Evolutionary conservation across 441 rosid genomes (phyloP).

Genomic region (Brassica hybrid): DNA sequence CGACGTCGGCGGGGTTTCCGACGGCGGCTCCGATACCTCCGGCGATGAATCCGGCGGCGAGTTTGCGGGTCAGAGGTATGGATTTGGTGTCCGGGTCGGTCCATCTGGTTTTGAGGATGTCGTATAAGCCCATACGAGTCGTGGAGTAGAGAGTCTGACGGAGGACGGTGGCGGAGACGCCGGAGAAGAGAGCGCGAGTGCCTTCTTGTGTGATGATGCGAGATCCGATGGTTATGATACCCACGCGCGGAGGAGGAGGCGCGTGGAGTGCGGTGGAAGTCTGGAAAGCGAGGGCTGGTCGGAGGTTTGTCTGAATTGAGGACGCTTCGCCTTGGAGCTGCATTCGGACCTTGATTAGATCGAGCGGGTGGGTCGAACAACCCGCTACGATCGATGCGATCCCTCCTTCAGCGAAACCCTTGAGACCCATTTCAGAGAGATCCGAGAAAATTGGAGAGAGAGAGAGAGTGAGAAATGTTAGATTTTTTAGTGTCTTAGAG

Average conservation of each 20-base stretch:
- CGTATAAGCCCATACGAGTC: constrained; percentile 86
- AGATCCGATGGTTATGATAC: constrained; percentile 54
- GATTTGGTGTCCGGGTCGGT: constrained; percentile 53
- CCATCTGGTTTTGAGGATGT: constrained; percentile 66
- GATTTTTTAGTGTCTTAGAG: constrained; percentile 9
- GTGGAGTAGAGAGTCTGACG: constrained; percentile 84
- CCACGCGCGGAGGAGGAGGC: constrained; percentile 45
- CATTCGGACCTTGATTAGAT: constrained; percentile 73
- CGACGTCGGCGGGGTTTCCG: constrained; percentile 87
- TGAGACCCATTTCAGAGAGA: constrained; percentile 54
- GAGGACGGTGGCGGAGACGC: constrained; percentile 80
- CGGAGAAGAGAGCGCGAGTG: constrained; percentile 61
- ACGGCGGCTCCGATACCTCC: constrained; percentile 83
- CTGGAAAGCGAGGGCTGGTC: constrained; percentile 57
- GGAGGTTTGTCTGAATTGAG: constrained; percentile 45
- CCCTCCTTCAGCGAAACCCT: constrained; percentile 80
- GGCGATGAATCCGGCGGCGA: constrained; percentile 67
- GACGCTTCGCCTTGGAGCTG: constrained; percentile 67
- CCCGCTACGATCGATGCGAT: constrained; percentile 72
- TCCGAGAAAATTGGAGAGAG: constrained; percentile 18
- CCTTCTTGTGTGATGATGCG: constrained; percentile 58
- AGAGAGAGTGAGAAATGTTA: background rate
- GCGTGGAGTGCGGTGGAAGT: constrained; percentile 35
- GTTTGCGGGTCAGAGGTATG: constrained; percentile 56
- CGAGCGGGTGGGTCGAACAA: constrained; percentile 73